Conservation (phyloP, 305 asterid genomes). For the Fraxinus paxiana region DNA sequence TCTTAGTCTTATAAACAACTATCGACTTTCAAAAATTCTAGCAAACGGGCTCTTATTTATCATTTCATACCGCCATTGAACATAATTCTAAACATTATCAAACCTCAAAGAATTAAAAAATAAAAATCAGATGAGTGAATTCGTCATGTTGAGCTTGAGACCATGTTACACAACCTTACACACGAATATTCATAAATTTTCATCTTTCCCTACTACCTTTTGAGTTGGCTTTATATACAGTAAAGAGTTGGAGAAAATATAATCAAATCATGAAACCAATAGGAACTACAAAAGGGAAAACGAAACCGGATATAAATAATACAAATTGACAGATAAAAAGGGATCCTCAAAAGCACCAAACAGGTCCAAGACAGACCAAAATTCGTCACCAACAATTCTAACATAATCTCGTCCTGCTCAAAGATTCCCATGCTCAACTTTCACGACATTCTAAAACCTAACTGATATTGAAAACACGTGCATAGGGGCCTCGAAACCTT, state of each 20-base stretch:
- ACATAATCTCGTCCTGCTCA: slow-evolving; percentile 21
- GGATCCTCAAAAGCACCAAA: slow-evolving; percentile 47
- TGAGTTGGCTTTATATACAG: background rate
- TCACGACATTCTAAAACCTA: background rate
- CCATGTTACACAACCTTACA: background rate
- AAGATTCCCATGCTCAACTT: slow-evolving; percentile 40
- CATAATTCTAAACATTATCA: background rate
- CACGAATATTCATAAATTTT: background rate
- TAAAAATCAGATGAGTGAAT: background rate
- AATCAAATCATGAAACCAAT: background rate
- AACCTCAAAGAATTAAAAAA: background rate
- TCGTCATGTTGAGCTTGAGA: background rate
- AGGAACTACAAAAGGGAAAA: background rate
- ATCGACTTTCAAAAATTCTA: too few relatives aligned
- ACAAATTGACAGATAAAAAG: background rate
- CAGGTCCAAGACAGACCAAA: slow-evolving; percentile 16
- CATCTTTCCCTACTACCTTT: background rate
- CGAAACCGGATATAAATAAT: background rate
- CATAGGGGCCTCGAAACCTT: too few relatives aligned
- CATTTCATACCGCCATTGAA: background rate
- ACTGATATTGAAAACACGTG: background rate
- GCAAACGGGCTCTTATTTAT: background rate
- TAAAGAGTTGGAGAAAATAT: background rate
- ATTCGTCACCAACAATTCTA: slow-evolving; percentile 36
- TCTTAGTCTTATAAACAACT: too few relatives aligned